Percentiles rank a stretch among this genome's conserved stretches.
Conservation (phyloP, 176 grass and related monocot species). For the Olyra latifolia region DNA sequence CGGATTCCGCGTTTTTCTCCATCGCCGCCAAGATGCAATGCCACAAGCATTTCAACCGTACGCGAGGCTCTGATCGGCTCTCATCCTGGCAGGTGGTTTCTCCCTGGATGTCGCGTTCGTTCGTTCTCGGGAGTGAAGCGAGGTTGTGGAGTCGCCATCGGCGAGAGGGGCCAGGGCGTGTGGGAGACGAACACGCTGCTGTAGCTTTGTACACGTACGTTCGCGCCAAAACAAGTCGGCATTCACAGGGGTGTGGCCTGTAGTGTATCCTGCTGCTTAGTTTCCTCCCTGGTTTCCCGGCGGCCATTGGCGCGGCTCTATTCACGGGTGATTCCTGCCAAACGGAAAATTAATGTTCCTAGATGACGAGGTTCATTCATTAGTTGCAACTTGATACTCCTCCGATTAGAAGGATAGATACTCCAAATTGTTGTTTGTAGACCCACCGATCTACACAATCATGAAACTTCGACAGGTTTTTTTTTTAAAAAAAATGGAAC, state of each 20-base stretch:
- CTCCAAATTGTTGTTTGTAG: too few relatives aligned
- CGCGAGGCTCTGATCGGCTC: background rate
- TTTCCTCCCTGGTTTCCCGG: background rate
- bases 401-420: too few relatives aligned
- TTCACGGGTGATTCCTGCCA: background rate
- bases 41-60: background rate
- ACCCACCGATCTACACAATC: too few relatives aligned
- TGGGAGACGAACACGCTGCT: too few relatives aligned
- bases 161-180: too few relatives aligned
- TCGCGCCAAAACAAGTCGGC: background rate
- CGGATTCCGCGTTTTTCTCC: background rate
- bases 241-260: background rate
- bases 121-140: background rate
- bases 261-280: background rate
- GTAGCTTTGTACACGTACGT: background rate
- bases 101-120: background rate
- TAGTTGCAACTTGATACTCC: background rate
- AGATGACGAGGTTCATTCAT: too few relatives aligned
- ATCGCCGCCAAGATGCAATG: background rate
- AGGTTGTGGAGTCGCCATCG: constrained; percentile 38
- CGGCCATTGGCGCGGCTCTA: background rate
- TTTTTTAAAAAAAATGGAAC: too few relatives aligned
- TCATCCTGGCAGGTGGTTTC: background rate
- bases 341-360: background rate
- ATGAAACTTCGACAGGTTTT: too few relatives aligned